A percentile compares a stretch with the other conserved stretches of the same genome.
Conservation (phyloP, 2,329 filamentous ascomycete species). For the Apiospora saccharicola region DNA sequence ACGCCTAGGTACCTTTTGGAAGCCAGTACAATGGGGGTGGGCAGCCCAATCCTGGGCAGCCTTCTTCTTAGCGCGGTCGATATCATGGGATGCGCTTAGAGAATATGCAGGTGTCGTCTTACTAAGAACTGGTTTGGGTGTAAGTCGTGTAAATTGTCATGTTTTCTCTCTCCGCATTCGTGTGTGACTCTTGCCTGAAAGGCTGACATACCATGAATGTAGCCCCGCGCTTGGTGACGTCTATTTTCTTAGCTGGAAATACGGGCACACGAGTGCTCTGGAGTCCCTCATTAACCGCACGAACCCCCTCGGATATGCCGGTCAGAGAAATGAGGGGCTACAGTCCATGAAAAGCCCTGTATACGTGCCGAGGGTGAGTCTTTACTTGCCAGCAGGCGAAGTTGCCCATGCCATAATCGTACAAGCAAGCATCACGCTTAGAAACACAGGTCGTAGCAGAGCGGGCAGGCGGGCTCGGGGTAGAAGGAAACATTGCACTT, state of each 20-base stretch:
- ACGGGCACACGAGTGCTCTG: not conserved
- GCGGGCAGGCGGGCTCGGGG: not conserved
- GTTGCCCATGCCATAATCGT: not conserved
- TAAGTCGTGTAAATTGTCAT: not conserved
- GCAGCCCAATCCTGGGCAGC: not conserved
- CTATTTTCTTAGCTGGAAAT: not conserved
- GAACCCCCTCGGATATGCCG: slow-evolving; percentile 2
- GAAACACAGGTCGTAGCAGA: slow-evolving; percentile 1
- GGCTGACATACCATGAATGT: not conserved
- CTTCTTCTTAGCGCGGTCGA: not conserved
- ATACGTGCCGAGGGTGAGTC: not conserved
- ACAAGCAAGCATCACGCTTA: not conserved
- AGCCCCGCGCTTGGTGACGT: not conserved
- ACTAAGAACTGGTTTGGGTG: not conserved
- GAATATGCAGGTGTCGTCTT: not conserved
- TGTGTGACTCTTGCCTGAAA: not conserved
- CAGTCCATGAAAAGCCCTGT: not conserved
- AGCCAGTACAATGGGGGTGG: not conserved
- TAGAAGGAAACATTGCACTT: not conserved
- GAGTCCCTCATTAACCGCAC: not conserved
- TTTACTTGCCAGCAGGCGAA: not conserved
- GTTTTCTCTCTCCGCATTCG: not conserved
- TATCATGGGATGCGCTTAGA: not conserved
- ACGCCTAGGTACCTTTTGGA: slow-evolving; percentile 17
- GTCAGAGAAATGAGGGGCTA: slow-evolving; percentile 4